Percentiles rank a stretch among this genome's conserved stretches.
Evolutionary conservation across 139 green algal species (phyloP).

Genomic region (Chlorella sp.): DNA sequence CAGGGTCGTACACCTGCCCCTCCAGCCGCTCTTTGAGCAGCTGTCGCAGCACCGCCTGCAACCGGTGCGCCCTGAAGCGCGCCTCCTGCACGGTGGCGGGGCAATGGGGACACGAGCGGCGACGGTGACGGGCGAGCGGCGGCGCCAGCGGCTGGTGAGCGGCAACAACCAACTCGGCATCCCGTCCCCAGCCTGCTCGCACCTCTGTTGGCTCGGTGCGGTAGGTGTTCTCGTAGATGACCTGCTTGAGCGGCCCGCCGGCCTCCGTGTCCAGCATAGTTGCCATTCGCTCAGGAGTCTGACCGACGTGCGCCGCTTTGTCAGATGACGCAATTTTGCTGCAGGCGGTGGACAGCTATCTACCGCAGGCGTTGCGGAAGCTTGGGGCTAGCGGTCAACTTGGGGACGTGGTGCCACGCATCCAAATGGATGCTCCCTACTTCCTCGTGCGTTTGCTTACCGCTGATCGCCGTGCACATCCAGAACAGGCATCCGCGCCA

Average conservation of each 20-base stretch:
- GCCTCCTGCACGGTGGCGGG: not conserved
- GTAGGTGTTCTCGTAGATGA: slow-evolving; percentile 87
- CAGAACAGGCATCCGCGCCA: too few species aligned
- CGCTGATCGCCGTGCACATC: too few species aligned
- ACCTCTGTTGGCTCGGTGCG: slow-evolving; percentile 60
- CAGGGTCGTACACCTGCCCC: slow-evolving; percentile 83
- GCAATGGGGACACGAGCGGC: not conserved
- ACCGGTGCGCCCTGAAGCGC: not conserved
- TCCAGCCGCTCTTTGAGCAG: slow-evolving; percentile 77
- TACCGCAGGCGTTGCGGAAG: not conserved
- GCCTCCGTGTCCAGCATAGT: not conserved
- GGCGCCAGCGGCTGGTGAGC: not conserved
- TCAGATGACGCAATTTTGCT: not conserved
- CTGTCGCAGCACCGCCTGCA: slow-evolving; percentile 50
- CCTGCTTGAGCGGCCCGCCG: slow-evolving; percentile 52
- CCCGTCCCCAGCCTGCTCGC: slow-evolving; percentile 54
- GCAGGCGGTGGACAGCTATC: not conserved
- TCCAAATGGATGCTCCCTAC: not conserved
- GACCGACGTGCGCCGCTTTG: not conserved
- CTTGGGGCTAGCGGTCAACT: not conserved
- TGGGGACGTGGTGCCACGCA: not conserved
- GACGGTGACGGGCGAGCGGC: too few species aligned
- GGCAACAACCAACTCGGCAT: not conserved
- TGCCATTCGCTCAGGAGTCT: not conserved
- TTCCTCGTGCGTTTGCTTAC: not conserved